Evolutionary conservation across 352 stramenopile species (phyloP).

Genomic region (Phytophthora palmivora): DNA sequence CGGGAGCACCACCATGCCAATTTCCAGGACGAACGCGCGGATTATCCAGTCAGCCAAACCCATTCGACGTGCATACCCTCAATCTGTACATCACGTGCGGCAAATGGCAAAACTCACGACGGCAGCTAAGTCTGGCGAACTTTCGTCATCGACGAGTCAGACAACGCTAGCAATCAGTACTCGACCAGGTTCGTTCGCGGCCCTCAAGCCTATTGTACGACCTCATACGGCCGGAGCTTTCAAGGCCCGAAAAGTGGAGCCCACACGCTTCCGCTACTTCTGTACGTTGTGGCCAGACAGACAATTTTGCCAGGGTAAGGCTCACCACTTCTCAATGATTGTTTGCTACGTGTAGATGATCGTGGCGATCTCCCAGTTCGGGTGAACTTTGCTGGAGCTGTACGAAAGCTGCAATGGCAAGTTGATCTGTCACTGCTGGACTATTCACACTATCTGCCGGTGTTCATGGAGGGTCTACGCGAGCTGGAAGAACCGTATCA

Average conservation of each 20-base stretch:
- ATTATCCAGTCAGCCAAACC: slow-evolving; percentile 48
- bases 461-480: slow-evolving; percentile 94
- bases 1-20: slow-evolving; percentile 39
- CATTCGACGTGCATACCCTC: slow-evolving; percentile 22
- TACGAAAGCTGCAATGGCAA: slow-evolving; percentile 80
- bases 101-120: slow-evolving; percentile 57
- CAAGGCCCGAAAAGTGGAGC: slow-evolving; percentile 70
- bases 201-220: slow-evolving; percentile 30
- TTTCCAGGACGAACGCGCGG: slow-evolving; percentile 40
- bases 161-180: slow-evolving; percentile 31
- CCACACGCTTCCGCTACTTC: slow-evolving; percentile 85
- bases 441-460: slow-evolving; percentile 88
- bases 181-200: slow-evolving; percentile 22
- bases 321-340: not conserved
- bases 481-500: slow-evolving; percentile 87
- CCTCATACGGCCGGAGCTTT: slow-evolving; percentile 66
- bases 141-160: slow-evolving; percentile 33
- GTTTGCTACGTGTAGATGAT: slow-evolving; percentile 57
- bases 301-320: no score
- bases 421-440: slow-evolving; percentile 75
- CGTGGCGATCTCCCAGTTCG: slow-evolving; percentile 74
- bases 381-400: slow-evolving; percentile 76
- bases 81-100: slow-evolving; percentile 57
- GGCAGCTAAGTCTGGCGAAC: slow-evolving; percentile 36
- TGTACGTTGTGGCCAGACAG: no score